Evolutionary conservation across 2,329 filamentous ascomycete genomes (phyloP).

Genomic region (Epichloe aotearoae): DNA sequence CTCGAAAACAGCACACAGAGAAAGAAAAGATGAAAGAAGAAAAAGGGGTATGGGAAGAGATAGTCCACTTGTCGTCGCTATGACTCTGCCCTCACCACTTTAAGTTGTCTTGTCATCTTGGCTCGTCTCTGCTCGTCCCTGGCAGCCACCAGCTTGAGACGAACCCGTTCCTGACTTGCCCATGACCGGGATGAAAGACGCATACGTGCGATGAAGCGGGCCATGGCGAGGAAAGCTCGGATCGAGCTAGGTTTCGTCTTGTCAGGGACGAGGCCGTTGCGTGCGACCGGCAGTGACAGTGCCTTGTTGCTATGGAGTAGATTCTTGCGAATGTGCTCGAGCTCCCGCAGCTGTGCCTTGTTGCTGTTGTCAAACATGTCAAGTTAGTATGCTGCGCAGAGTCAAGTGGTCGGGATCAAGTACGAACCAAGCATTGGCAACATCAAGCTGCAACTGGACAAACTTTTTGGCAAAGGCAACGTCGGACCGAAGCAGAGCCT

Average conservation of each 20-base stretch:
- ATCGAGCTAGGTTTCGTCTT: constrained; percentile 20
- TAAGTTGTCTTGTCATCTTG: constrained; percentile 28
- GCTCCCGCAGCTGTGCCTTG: constrained; percentile 74
- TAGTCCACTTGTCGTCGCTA: neutral
- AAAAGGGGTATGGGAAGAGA: neutral
- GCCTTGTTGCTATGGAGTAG: constrained; percentile 26
- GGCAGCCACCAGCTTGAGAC: constrained; percentile 34
- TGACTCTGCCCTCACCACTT: constrained; percentile 20
- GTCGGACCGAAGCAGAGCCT: constrained; percentile 66
- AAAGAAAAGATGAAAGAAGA: neutral
- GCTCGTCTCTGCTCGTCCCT: constrained; percentile 32
- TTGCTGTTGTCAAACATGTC: constrained; percentile 47
- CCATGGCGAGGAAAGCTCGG: constrained; percentile 30
- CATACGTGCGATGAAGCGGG: constrained; percentile 40
- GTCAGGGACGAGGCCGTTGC: constrained; percentile 5
- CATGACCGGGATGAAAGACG: constrained; percentile 34
- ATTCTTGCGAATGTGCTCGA: constrained; percentile 58
- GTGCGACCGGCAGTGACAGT: constrained; percentile 17
- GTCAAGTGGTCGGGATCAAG: neutral
- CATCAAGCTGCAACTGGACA: constrained; percentile 63
- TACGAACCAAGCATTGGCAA: constrained; percentile 83
- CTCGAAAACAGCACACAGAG: neutral
- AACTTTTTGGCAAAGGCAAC: constrained; percentile 80
- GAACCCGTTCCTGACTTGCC: constrained; percentile 37
- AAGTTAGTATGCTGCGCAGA: neutral